Base-by-base conservation (phyloP, 441 rosid species). In the Rhodomyrtus psidioides region DNA sequence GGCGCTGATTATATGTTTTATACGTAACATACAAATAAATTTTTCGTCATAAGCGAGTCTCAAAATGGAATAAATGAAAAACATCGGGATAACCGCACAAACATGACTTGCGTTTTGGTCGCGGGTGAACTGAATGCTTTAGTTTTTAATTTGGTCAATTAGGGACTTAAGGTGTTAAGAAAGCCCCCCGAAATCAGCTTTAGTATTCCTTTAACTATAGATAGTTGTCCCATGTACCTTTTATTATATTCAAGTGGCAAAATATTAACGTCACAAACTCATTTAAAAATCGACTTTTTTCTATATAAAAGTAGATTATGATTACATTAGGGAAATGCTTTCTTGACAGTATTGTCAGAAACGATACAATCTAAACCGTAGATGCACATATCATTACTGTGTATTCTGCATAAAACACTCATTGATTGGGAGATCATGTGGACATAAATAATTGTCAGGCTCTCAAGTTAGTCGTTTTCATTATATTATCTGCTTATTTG, bases 1-100 rank as follows among this genome's bases (percentile, higher is more conserved):
- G n/a, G n/a, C n/a, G n/a, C n/a, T 0, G 2, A 19, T 0, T 19
- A 2, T 24, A 65, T 65, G 1, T 34, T 65, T 6, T 65, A 5
- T 65, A 9, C 26, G 21, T 65, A 4, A 65, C 6, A 65, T 19
- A 19, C 26, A 34, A 9, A 65, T 19, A 2, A 9, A 1, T 65
- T 19, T 65, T 26, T 34, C 7, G 0, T 13, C 15, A 34, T 19
- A 34, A 65, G 26, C 4, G 0, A 9, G 76, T 34, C 12, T 65
- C 1, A 34, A 65, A 6, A 9, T 9, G 46, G 26, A 65, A 65
- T 19, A 19, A 26, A 65, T 30, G 46, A 30, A 19, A 65, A 30
- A 65, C 75, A 30, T 65, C 3, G 7, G 55, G 2, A 34, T 34
- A 34, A 34, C 12, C 21, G 12, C 7, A 34, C 2, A 34, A 62